phyloP scores from a whole-genome alignment of 345 rosid genomes.

The Pugionium cornutum region DNA sequence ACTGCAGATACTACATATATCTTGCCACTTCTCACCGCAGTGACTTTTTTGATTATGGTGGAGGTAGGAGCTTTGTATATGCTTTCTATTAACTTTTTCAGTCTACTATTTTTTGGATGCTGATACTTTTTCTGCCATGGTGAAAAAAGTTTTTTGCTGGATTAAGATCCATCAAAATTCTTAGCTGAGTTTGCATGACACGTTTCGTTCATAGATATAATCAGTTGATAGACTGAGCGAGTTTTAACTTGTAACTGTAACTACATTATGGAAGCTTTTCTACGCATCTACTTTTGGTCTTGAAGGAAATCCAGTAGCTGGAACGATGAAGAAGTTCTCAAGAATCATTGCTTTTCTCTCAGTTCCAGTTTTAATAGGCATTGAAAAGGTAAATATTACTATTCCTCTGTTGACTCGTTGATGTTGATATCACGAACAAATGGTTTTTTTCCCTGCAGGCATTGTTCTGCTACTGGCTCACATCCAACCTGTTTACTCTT shows the following conservation, averaged over 20 bases:
- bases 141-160: neutral
- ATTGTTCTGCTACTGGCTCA: slow-evolving; percentile 55
- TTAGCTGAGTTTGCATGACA: neutral
- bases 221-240: slow-evolving; percentile 13
- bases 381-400: slow-evolving; percentile 44
- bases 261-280: neutral
- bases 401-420: slow-evolving; percentile 1
- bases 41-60: slow-evolving; percentile 56
- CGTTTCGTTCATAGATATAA: neutral
- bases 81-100: slow-evolving; percentile 5
- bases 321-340: slow-evolving; percentile 59
- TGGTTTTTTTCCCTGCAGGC: slow-evolving; percentile 40
- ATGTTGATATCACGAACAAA: neutral
- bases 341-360: slow-evolving; percentile 53
- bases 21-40: slow-evolving; percentile 58
- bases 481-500: slow-evolving; percentile 52
- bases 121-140: slow-evolving; percentile 4
- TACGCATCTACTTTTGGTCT: slow-evolving; percentile 35
- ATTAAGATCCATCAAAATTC: neutral
- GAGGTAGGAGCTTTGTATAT: slow-evolving; percentile 48
- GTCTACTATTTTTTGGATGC: neutral
- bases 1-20: slow-evolving; percentile 58
- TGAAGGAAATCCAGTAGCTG: slow-evolving; percentile 62
- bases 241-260: slow-evolving; percentile 9
- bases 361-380: slow-evolving; percentile 55